Conservation (phyloP, 163 green algal species). For the Chlamydomonas reinhardtii region DNA sequence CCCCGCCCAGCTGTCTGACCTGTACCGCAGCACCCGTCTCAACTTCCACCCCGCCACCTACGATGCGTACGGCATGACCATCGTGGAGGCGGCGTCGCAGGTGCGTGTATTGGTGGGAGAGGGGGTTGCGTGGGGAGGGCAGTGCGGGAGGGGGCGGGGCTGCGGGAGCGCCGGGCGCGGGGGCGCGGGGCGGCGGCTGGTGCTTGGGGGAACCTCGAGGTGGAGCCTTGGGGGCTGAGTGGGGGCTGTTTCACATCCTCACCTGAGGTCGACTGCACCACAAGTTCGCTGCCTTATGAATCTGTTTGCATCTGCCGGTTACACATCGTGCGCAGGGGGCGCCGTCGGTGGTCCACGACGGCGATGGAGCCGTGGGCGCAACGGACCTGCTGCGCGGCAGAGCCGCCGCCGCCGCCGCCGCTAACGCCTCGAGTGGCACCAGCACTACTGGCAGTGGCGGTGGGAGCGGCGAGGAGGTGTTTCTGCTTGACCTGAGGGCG, state of each 20-base stretch:
- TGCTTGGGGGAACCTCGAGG: too few species aligned
- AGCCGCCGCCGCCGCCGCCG: too few species aligned
- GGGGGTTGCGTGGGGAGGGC: background rate
- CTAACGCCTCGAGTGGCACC: too few species aligned
- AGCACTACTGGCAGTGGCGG: too few species aligned
- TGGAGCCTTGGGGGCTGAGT: too few species aligned
- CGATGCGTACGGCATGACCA: conserved; percentile 93
- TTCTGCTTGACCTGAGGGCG: conserved; percentile 59
- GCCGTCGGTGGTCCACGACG: conserved; percentile 70
- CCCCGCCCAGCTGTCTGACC: conserved; percentile 66
- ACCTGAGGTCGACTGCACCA: too few species aligned
- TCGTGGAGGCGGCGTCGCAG: conserved; percentile 87
- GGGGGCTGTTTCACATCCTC: too few species aligned
- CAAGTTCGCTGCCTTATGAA: too few species aligned
- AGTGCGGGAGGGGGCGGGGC: too few species aligned
- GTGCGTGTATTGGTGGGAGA: conserved; percentile 44
- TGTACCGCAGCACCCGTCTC: conserved; percentile 52
- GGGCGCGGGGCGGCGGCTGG: too few species aligned
- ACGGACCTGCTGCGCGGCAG: conserved; percentile 68
- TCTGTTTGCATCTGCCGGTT: too few species aligned
- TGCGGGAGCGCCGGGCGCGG: too few species aligned
- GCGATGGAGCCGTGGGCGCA: conserved; percentile 66
- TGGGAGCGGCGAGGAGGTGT: conserved; percentile 51
- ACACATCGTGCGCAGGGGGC: conserved; percentile 47
- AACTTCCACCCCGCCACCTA: conserved; percentile 69